Conservation (phyloP, 2,329 filamentous ascomycete species). For the Graphiopsis chlorocephala region DNA sequence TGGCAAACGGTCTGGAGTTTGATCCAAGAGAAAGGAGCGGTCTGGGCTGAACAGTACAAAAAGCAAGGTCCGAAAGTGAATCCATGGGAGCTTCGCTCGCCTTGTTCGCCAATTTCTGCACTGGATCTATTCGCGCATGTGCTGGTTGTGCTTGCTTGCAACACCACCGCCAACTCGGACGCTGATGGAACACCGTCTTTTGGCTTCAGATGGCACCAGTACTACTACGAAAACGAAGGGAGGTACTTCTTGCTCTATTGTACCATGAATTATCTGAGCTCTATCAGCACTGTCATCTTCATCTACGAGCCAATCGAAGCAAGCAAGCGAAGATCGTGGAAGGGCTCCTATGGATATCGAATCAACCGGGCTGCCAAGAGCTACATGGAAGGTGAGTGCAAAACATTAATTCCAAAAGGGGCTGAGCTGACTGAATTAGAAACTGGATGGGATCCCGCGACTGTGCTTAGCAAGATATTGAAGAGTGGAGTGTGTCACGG, state of each 20-base stretch:
- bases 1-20: background rate
- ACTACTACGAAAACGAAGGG: background rate
- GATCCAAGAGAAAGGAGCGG: background rate
- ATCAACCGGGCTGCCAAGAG: background rate
- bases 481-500: too few species aligned
- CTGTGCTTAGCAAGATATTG: background rate
- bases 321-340: background rate
- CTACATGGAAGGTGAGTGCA: background rate
- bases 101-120: too few species aligned
- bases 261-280: background rate
- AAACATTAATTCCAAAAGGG: background rate
- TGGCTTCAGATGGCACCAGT: background rate
- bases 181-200: too few species aligned
- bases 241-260: background rate
- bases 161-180: background rate
- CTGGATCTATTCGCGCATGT: too few species aligned
- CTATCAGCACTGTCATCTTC: background rate
- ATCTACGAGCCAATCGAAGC: background rate
- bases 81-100: background rate
- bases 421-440: background rate
- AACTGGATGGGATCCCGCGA: background rate
- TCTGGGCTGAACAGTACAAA: too few species aligned
- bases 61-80: background rate
- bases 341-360: background rate
- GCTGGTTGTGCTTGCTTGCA: background rate